Base-by-base conservation (phyloP, 148 eudicot species). In the Rhododendron henanense region DNA sequence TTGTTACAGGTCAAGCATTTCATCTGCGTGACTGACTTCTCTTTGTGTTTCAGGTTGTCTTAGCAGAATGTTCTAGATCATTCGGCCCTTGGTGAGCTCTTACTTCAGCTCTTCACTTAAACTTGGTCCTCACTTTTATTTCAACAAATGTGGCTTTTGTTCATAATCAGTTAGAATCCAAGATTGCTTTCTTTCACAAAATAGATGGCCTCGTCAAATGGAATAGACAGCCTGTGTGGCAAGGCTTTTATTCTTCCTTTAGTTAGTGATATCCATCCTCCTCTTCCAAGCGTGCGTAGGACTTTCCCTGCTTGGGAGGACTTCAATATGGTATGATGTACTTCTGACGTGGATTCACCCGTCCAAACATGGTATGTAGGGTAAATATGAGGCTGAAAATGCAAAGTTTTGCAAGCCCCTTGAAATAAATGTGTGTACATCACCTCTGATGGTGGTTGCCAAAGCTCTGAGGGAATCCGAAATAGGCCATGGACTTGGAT, bases 71-170 rank as follows among this genome's bases (percentile, higher is more conserved):
- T 88, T 94, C 98, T 55, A 94, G 90, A 91, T 93, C 96, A 87
- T 97, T 94, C 93, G 99, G 96, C 85, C 98, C 98, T 73, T 97
- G 99, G 99, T 97, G 92, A 93, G 94, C 88, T 85, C 53, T 82
- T 73, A 63, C 44, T 73, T 80, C 2, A 76, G 33, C 78, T 39
- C 41, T 18, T 48, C 76, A 5, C 48, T 71, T 31, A 31, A 71
- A 69, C 35, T 69, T 25, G 16, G 76, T 39, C 50, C 23, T 57
- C 76, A 10, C 45, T 39, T 82, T 67, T 23, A 31, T 61, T 47
- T 25, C 45, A 39, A 23, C 31, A 50, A 13, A 39, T 77, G 4
- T 45, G 81, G 45, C 37, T 25, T 11, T 67, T 67, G 69, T 65
- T 25, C 73, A 65, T n/a, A 25, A n/a, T 25, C 67, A 0, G n/a